Conservation (phyloP, 2,329 filamentous ascomycete genomes). For the Onygena corvina region DNA sequence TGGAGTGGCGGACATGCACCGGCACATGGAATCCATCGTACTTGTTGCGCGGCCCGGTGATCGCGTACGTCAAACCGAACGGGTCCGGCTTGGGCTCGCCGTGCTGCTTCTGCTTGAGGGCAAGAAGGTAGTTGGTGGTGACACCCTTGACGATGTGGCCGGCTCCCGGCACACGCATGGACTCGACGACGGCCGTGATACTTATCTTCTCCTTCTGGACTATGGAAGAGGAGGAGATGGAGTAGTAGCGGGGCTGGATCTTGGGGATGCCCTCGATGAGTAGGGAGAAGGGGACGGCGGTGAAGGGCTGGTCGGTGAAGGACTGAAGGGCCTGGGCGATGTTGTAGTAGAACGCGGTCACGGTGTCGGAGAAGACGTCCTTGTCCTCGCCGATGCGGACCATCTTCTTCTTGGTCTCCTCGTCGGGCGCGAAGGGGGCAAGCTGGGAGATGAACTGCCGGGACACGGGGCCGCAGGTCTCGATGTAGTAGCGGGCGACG, state of each 20-base stretch:
- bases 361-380: constrained; percentile 84
- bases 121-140: constrained; percentile 89
- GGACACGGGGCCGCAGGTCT: constrained; percentile 88
- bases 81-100: constrained; percentile 59
- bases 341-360: constrained; percentile 71
- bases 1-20: constrained; percentile 92
- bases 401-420: constrained; percentile 76
- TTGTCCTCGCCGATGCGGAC: constrained; percentile 81
- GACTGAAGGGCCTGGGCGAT: constrained; percentile 71
- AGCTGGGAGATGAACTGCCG: constrained; percentile 86
- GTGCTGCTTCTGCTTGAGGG: constrained; percentile 93
- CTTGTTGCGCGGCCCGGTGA: constrained; percentile 85
- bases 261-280: constrained; percentile 90
- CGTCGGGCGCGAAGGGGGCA: constrained; percentile 77
- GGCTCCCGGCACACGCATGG: constrained; percentile 62
- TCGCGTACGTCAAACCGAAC: constrained; percentile 73
- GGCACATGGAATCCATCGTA: constrained; percentile 93
- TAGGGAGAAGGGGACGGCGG: constrained; percentile 79
- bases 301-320: constrained; percentile 65
- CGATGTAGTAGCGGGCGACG: constrained; percentile 87
- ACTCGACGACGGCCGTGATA: constrained; percentile 89
- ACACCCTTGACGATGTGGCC: constrained; percentile 79
- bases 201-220: constrained; percentile 92
- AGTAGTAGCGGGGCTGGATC: constrained; percentile 96
- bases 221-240: constrained; percentile 90